Evolutionary conservation across 2,329 filamentous ascomycete genomes (phyloP).

Genomic region (Aureobasidium sp.): DNA sequence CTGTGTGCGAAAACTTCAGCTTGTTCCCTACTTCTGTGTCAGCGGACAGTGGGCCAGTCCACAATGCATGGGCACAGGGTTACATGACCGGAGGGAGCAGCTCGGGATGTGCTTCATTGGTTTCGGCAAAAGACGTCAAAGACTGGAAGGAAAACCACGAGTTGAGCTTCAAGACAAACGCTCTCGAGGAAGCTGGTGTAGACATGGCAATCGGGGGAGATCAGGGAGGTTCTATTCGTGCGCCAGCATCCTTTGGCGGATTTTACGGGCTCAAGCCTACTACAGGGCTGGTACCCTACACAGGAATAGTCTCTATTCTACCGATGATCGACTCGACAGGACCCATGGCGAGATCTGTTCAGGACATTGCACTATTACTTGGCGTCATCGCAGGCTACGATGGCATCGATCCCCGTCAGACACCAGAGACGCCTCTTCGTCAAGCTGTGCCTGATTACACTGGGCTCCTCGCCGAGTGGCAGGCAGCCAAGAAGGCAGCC

Average conservation of each 20-base stretch:
- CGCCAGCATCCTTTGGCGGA: constrained; percentile 23
- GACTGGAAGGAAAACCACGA: constrained; percentile 19
- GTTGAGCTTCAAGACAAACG: constrained; percentile 1
- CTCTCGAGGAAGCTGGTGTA: constrained; percentile 22
- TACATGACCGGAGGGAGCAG: constrained; percentile 33
- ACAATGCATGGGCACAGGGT: constrained; percentile 32
- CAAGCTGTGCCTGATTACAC: constrained; percentile 33
- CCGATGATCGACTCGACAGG: constrained; percentile 42
- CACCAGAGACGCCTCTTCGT: constrained; percentile 34
- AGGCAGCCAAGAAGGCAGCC: constrained; percentile 21
- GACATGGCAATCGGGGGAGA: constrained; percentile 33
- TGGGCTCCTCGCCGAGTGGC: constrained; percentile 24
- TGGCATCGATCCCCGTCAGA: constrained; percentile 39
- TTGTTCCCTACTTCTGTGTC: constrained; percentile 38
- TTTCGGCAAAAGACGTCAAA: constrained; percentile 28
- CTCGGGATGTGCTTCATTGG: constrained; percentile 29
- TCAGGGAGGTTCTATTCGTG: constrained; percentile 24
- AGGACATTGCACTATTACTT: constrained; percentile 36
- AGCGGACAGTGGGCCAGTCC: constrained; percentile 40
- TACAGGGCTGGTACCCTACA: constrained; percentile 40
- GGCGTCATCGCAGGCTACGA: constrained; percentile 40
- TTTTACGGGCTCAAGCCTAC: constrained; percentile 35
- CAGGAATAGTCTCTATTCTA: constrained; percentile 34
- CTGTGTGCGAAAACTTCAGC: constrained; percentile 44
- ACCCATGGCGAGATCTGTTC: constrained; percentile 36